These are phyloP conservation scores for Logfia minima DNA, from an alignment of 129 eudicot genomes.

Conservation along the genomic window DNA sequence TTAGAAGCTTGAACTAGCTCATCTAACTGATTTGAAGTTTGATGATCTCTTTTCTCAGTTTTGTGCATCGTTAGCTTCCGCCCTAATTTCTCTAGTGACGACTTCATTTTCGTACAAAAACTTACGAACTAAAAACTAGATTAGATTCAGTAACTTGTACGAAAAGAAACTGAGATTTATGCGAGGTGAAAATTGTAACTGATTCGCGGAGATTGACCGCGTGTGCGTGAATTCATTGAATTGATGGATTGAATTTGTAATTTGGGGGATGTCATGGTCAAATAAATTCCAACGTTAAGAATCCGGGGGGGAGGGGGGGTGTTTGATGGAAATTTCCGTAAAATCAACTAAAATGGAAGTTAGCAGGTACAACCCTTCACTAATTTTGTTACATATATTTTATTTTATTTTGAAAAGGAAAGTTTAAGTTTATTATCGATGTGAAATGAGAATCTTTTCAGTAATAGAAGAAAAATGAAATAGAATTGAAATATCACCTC, in stretches of 20 bases:
- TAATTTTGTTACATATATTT: too few species aligned
- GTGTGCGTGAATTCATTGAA: slow-evolving; percentile 26
- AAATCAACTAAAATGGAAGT: slow-evolving; percentile 22
- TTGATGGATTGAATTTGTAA: slow-evolving; percentile 10
- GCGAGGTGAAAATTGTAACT: background rate
- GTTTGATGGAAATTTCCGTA: slow-evolving; percentile 41
- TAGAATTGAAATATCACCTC: too few species aligned
- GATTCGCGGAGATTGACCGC: slow-evolving; percentile 17
- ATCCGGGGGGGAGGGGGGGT: slow-evolving; percentile 29
- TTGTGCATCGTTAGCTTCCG: slow-evolving; percentile 59
- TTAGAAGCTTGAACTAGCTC: slow-evolving; percentile 70
- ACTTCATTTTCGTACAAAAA: slow-evolving; percentile 50
- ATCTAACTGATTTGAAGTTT: slow-evolving; percentile 45
- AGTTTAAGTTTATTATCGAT: too few species aligned
- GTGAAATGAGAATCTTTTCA: too few species aligned
- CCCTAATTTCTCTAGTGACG: slow-evolving; percentile 64
- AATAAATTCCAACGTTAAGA: slow-evolving; percentile 36
- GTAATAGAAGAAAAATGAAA: too few species aligned
- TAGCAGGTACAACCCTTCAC: slow-evolving; percentile 32
- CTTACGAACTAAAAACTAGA: background rate
- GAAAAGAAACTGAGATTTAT: background rate
- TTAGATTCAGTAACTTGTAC: background rate
- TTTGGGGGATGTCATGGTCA: slow-evolving; percentile 21
- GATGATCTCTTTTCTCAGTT: slow-evolving; percentile 50
- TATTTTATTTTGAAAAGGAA: too few species aligned